Percentiles rank a stretch among this genome's conserved stretches.
These are phyloP conservation scores for Drechslera avenae DNA, from an alignment of 2,329 filamentous ascomycete species.

Conservation along the genomic window DNA sequence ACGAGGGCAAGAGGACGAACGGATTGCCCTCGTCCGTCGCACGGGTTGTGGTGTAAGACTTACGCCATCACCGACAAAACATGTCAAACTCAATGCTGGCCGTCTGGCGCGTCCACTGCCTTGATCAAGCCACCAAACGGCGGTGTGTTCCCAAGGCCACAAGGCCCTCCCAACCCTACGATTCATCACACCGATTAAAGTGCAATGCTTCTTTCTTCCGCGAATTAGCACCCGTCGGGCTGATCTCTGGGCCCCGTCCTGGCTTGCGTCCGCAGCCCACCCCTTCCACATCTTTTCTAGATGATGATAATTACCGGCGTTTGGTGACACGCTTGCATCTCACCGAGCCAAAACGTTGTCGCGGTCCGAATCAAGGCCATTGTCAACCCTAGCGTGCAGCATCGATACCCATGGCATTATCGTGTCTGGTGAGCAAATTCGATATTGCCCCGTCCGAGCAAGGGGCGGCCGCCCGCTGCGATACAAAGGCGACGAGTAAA, in stretches of 20 bases:
- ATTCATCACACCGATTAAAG: conserved; percentile 27
- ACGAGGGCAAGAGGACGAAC: no score
- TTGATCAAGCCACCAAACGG: conserved; percentile 5
- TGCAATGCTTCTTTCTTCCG: conserved; percentile 15
- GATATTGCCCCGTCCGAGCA: conserved; percentile 5
- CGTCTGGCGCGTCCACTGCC: background rate
- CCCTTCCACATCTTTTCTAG: conserved; percentile 11
- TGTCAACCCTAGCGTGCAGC: no score
- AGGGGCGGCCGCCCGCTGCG: conserved; percentile 26
- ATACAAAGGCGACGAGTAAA: conserved; percentile 16
- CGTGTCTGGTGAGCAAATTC: conserved; percentile 3
- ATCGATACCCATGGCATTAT: background rate
- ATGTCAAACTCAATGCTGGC: background rate
- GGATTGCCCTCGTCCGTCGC: conserved; percentile 3
- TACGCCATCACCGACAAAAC: conserved; percentile 14
- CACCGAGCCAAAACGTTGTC: conserved; percentile 4
- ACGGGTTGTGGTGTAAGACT: conserved; percentile 14
- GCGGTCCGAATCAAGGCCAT: background rate
- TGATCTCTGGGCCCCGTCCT: conserved; percentile 18
- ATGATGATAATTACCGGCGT: conserved; percentile 15
- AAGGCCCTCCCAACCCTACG: conserved; percentile 7
- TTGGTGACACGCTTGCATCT: conserved; percentile 12
- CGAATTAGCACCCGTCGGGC: conserved; percentile 21
- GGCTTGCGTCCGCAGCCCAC: conserved; percentile 25
- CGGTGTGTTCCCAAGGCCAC: conserved; percentile 20